Evolutionary conservation across 805 yeast genomes (phyloP), one percentile per base, ranked within the genome.

Genomic region (Candida parachauliodes): DNA sequence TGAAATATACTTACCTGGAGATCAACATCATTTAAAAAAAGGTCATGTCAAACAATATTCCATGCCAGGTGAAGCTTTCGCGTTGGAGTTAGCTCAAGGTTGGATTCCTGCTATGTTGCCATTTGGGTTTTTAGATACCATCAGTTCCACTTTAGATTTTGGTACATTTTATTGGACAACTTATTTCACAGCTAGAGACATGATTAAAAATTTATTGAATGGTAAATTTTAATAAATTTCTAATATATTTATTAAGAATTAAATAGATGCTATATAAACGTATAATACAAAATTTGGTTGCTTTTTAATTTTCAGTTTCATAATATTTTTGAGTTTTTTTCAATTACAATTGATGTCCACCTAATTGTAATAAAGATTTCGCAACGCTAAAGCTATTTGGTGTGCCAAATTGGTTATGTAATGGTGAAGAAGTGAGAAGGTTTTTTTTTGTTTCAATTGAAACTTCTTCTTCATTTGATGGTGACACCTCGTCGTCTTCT

Each of bases 101-200:
- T 93, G 96, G 95, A 87, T 93, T 48, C 98, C 98, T 24, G 82
- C 91, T 29, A 93, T 93, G 98, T 72, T 93, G 43, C 98, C 98
- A 15, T 93, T 93, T 59, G 98, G 98, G 0, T 79, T 91, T 63
- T 66, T 86, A 34, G 95, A 88, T 56, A 77, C 83, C 4, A 53
- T 83, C 42, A 74, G 82, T 37, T 82, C 94, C 28, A 93, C 98
- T 11, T 60, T 89, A 50, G 98, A 93, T 59, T 58, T 81, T 42
- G 60, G 68, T 49, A 79, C 95, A 18, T 70, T 91, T 43, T 62
- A 58, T 43, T 74, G 76, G 55, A 93, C 98, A 6, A 77, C 72
- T 26, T 76, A 73, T 46, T 72, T 83, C 45, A 88, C 96, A 10
- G 98, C 76, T 17, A 70, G 64, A 48, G 88, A 87, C 54, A 93